A percentile compares a stretch with the other conserved stretches of the same genome.
These are phyloP conservation scores for Verticillium dahliae DNA, from an alignment of 2,329 filamentous ascomycete genomes.

Conservation along the genomic window DNA sequence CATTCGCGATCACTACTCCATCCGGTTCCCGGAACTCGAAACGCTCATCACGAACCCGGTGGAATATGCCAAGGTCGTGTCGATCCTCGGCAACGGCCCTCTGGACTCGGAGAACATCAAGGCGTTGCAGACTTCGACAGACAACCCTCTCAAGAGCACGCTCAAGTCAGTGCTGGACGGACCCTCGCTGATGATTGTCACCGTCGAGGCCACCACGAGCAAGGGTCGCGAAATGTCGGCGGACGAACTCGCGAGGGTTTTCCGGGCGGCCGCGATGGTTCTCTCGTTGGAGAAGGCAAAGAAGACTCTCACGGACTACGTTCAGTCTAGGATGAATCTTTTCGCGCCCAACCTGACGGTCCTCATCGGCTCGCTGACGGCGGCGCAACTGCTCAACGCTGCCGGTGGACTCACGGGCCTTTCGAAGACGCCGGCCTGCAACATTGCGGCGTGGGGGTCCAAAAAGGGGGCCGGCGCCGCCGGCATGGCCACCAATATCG, in stretches of 20 bases:
- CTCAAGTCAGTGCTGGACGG: constrained; percentile 80
- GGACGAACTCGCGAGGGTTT: constrained; percentile 67
- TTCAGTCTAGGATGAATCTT: constrained; percentile 92
- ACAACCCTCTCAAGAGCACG: constrained; percentile 71
- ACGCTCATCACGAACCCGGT: constrained; percentile 82
- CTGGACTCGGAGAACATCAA: constrained; percentile 79
- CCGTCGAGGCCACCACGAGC: constrained; percentile 87
- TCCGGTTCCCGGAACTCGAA: constrained; percentile 89
- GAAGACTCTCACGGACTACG: constrained; percentile 81
- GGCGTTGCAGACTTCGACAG: constrained; percentile 63
- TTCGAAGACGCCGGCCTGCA: constrained; percentile 89
- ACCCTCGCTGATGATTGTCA: constrained; percentile 90
- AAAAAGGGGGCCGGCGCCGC: constrained; percentile 71
- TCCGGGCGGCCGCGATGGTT: constrained; percentile 78
- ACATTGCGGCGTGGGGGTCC: constrained; percentile 82
- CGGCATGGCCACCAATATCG: constrained; percentile 88
- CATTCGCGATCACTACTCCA: constrained; percentile 91
- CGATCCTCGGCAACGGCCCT: constrained; percentile 87
- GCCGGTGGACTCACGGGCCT: constrained; percentile 83
- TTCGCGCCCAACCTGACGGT: constrained; percentile 92
- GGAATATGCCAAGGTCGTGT: constrained; percentile 91
- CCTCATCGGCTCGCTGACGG: constrained; percentile 85
- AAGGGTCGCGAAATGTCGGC: constrained; percentile 70
- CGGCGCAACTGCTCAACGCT: constrained; percentile 92
- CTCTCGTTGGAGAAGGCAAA: constrained; percentile 85